A percentile compares a stretch with the other conserved stretches of the same genome.
phyloP scores from a whole-genome alignment of 345 rosid genomes.

The Pistacia atlantica region DNA sequence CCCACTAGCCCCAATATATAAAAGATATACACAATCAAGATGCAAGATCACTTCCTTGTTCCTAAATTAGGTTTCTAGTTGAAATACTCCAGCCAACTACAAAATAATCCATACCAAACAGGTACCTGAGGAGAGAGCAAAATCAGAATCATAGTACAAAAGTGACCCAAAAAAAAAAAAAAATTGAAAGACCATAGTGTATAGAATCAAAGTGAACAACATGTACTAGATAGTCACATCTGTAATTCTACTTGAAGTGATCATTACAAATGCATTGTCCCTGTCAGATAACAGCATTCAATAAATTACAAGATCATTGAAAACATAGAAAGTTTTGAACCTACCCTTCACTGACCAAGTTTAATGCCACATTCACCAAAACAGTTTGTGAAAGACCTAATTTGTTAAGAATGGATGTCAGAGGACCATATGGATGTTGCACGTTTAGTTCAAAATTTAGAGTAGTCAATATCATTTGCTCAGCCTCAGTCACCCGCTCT shows the following conservation, averaged over 20 bases:
- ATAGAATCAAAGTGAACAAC: constrained; percentile 19
- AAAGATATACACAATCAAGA: constrained; percentile 27
- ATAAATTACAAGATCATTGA: constrained; percentile 14
- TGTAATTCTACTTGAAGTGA: constrained; percentile 19
- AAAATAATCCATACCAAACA: constrained; percentile 26
- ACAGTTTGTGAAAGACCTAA: constrained; percentile 68
- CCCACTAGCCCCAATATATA: constrained; percentile 25
- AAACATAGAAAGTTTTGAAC: constrained; percentile 24
- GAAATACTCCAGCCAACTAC: constrained; percentile 23
- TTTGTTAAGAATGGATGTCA: constrained; percentile 62
- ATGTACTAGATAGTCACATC: constrained; percentile 10
- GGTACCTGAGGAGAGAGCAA: constrained; percentile 32
- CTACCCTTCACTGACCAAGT: constrained; percentile 84
- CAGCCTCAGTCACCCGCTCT: constrained; percentile 67
- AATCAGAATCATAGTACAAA: constrained; percentile 22
- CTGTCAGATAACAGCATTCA: constrained; percentile 25
- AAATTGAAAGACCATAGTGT: constrained; percentile 1
- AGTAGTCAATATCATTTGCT: constrained; percentile 74
- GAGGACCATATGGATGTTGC: constrained; percentile 74
- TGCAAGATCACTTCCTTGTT: constrained; percentile 23
- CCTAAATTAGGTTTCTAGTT: constrained; percentile 19
- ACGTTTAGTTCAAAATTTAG: constrained; percentile 77
- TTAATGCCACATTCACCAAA: constrained; percentile 72
- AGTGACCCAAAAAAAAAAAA: not conserved
- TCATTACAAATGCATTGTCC: constrained; percentile 19